Evolutionary conservation across 2,329 filamentous ascomycete genomes (phyloP), one percentile per base, ranked within the genome.

Genomic region (Cordyceps javanica): DNA sequence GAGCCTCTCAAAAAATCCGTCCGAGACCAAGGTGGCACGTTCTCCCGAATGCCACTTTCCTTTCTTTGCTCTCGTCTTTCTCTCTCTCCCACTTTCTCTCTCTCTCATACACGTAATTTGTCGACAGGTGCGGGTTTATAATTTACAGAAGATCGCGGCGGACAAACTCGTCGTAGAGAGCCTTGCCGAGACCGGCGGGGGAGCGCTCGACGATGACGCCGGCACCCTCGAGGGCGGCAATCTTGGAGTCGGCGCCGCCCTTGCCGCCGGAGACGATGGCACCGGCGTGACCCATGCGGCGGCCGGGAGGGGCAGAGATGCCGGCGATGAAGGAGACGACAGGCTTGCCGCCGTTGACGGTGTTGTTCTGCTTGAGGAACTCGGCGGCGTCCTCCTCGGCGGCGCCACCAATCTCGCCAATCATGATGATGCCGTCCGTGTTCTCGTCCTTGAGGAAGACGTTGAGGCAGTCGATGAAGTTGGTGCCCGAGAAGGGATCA

Each of bases 351-450:
- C 81, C 81, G 77, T 91, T 89, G 74, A 86, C 80, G 60, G 86
- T 92, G 84, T 99, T 97, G 82, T 94, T 85, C 73, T 86, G 81
- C 81, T 89, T 91, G 72, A 97, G 79, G 83, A 95, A 99, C 69
- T 97, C 94, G 69, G 94, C 93, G 39, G 94, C 94, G 69, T 99
- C 94, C 80, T 99, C 94, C 81, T 99, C 94, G 60, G 94, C 94
- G 60, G 89, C 90, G 63, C 94, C 94, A 77, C 94, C 94, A 73
- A 99, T 97, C 81, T 97, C 94, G 72, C 94, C 94, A 74, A 99
- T 97, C 94, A 99, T 97, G 80, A 99, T 97, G 78, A 99, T 97
- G 72, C 94, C 94, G 73, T 99, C 94, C 39, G 94, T 99, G 80
- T 96, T 91, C 73, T 88, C 83, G 75, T 99, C 94, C 75, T 95